Evolutionary conservation across 257 asterid species (phyloP).

Genomic region (Lycium barbarum): DNA sequence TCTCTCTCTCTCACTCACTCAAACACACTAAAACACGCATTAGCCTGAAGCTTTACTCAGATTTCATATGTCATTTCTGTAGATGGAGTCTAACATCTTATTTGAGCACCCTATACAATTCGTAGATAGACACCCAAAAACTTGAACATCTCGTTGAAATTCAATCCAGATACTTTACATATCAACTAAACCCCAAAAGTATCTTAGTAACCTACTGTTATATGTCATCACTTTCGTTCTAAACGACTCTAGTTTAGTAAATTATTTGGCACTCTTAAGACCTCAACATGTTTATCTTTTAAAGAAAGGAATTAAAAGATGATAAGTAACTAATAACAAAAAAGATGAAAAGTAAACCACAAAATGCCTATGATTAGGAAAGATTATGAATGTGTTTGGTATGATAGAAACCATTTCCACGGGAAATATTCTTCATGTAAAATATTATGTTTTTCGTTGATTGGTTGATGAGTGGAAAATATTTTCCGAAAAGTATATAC

Average conservation of each 20-base stretch:
- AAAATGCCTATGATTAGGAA: background rate
- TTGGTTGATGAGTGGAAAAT: background rate
- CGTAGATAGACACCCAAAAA: background rate
- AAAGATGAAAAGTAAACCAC: background rate
- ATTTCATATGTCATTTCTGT: background rate
- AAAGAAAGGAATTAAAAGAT: background rate
- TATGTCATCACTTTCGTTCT: background rate
- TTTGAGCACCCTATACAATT: conserved; percentile 12
- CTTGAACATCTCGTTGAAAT: background rate
- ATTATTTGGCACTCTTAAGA: conserved; percentile 16
- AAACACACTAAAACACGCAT: background rate
- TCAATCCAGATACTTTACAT: background rate
- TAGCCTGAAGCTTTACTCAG: background rate
- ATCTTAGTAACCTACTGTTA: background rate
- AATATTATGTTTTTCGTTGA: background rate
- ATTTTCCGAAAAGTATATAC: background rate
- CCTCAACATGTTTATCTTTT: background rate
- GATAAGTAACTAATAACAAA: background rate
- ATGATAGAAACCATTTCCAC: background rate
- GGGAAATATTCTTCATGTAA: background rate
- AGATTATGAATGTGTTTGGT: background rate
- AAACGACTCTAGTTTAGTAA: background rate
- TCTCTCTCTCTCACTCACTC: background rate
- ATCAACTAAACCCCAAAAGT: background rate
- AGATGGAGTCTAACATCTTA: background rate